A percentile compares a stretch with the other conserved stretches of the same genome.
phyloP scores from a whole-genome alignment of 2,329 filamentous ascomycete species.

The Myriosclerotinia duriaeana region DNA sequence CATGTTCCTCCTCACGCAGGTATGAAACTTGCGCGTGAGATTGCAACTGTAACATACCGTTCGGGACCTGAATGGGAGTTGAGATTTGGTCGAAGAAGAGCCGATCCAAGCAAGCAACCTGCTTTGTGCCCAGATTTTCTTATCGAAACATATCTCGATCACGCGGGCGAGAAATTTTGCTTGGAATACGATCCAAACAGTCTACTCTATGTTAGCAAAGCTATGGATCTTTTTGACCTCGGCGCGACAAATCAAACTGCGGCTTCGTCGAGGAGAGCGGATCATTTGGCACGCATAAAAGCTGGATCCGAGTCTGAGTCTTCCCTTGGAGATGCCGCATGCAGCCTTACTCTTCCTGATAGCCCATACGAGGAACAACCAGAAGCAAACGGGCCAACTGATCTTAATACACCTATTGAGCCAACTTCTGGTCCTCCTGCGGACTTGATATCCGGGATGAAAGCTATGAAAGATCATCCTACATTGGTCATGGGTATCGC shows the following conservation, averaged over 20 bases:
- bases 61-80: slow-evolving; percentile 97
- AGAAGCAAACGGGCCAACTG: slow-evolving; percentile 45
- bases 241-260: slow-evolving; percentile 68
- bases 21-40: slow-evolving; percentile 97
- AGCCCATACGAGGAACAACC: slow-evolving; percentile 84
- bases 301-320: slow-evolving; percentile 41
- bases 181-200: slow-evolving; percentile 96
- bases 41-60: slow-evolving; percentile 95
- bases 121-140: slow-evolving; percentile 96
- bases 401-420: slow-evolving; percentile 39
- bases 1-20: slow-evolving; percentile 86
- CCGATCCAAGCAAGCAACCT: slow-evolving; percentile 81
- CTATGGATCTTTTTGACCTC: slow-evolving; percentile 97
- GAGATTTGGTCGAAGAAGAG: slow-evolving; percentile 82
- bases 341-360: slow-evolving; percentile 79
- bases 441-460: slow-evolving; percentile 77
- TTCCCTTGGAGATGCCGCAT: slow-evolving; percentile 48
- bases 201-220: slow-evolving; percentile 93
- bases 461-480: slow-evolving; percentile 70
- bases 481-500: slow-evolving; percentile 90
- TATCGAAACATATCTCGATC: slow-evolving; percentile 97
- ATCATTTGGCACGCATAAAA: slow-evolving; percentile 58
- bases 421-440: slow-evolving; percentile 60
- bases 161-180: slow-evolving; percentile 97
- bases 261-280: slow-evolving; percentile 60